phyloP scores from a whole-genome alignment of 1,139 yeast species.

The Protomyces arabidopsidicola region DNA sequence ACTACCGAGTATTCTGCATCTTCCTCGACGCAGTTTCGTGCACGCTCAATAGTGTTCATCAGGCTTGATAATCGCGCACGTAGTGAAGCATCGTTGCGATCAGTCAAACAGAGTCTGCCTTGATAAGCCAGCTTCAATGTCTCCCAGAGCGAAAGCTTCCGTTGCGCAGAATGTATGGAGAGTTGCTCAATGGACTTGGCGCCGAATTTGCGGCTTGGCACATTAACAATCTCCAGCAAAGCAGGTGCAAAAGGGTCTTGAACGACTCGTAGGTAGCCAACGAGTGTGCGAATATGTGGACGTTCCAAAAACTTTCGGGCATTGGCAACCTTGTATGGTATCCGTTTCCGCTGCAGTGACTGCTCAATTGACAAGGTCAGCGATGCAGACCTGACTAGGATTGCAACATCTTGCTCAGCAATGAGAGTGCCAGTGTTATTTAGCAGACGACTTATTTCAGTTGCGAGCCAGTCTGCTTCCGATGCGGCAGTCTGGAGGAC shows the following conservation, averaged over 20 bases:
- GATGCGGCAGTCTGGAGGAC: constrained; percentile 43
- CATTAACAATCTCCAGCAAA: constrained; percentile 52
- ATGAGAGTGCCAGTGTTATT: constrained; percentile 37
- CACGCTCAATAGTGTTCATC: not conserved
- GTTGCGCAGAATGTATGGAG: constrained; percentile 26
- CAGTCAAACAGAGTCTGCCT: constrained; percentile 28
- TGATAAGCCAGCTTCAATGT: constrained; percentile 28
- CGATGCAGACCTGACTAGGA: constrained; percentile 61
- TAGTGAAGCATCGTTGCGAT: not conserved
- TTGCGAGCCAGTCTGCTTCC: constrained; percentile 59
- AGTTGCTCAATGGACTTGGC: constrained; percentile 46
- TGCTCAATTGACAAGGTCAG: constrained; percentile 60
- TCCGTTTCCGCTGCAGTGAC: constrained; percentile 49
- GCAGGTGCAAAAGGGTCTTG: constrained; percentile 59
- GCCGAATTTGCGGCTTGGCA: constrained; percentile 72
- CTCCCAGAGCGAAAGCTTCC: constrained; percentile 30
- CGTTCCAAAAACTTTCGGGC: constrained; percentile 80
- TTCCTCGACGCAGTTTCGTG: not conserved
- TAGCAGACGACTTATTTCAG: constrained; percentile 47
- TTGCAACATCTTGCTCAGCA: constrained; percentile 57
- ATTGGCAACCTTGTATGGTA: constrained; percentile 64
- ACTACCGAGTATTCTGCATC: not conserved
- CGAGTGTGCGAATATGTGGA: constrained; percentile 57
- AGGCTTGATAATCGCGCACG: not conserved
- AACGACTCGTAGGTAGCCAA: constrained; percentile 62